These are phyloP conservation scores for Penicillium oxalicum DNA, from an alignment of 2,329 filamentous ascomycete genomes.

Conservation along the genomic window DNA sequence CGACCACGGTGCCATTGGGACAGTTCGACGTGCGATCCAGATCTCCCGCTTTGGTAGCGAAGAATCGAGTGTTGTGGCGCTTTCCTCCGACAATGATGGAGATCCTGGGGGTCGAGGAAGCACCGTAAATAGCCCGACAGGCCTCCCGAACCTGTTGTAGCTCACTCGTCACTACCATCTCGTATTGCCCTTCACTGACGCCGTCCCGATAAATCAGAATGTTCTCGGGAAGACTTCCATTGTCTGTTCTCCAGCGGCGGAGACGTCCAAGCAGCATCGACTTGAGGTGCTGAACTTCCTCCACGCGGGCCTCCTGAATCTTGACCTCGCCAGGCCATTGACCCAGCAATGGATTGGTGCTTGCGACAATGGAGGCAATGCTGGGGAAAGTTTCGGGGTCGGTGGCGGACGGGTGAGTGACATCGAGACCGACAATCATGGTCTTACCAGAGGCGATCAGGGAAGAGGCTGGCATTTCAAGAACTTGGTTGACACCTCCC, in stretches of 20 bases:
- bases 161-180: conserved; percentile 59
- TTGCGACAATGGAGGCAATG: conserved; percentile 72
- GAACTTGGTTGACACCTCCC: conserved; percentile 64
- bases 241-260: conserved; percentile 54
- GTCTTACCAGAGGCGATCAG: conserved; percentile 61
- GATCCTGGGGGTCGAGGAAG: conserved; percentile 55
- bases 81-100: conserved; percentile 75
- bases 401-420: conserved; percentile 72
- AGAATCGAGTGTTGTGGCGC: conserved; percentile 81
- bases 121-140: conserved; percentile 52
- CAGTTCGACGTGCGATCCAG: conserved; percentile 57
- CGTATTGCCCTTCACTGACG: conserved; percentile 78
- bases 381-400: conserved; percentile 57
- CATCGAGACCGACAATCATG: conserved; percentile 81
- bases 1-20: conserved; percentile 69
- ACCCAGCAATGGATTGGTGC: conserved; percentile 58
- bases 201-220: conserved; percentile 83
- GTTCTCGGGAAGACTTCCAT: conserved; percentile 55
- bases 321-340: conserved; percentile 70
- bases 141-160: conserved; percentile 50
- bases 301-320: conserved; percentile 46
- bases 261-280: conserved; percentile 59
- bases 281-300: conserved; percentile 61
- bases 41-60: conserved; percentile 51
- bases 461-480: conserved; percentile 45